These are phyloP conservation scores for Chimonanthus salicifolius DNA, from an alignment of 164 flowering plant species.

Conservation along the genomic window DNA sequence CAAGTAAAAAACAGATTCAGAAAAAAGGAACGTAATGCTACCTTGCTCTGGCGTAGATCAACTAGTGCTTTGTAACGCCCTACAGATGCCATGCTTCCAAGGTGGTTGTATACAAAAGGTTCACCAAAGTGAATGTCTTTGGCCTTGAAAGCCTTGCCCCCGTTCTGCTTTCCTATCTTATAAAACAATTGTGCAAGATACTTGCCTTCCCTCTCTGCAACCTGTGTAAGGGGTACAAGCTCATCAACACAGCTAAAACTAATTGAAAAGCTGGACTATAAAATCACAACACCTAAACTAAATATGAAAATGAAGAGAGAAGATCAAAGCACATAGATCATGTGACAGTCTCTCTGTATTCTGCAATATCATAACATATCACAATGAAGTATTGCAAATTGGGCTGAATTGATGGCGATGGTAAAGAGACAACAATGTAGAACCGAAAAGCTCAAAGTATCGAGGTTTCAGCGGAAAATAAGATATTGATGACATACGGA, in stretches of 20 bases:
- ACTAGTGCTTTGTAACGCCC: conserved; percentile 84
- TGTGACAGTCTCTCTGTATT: no score
- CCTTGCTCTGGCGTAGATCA: conserved; percentile 76
- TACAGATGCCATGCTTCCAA: conserved; percentile 89
- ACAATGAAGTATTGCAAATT: no score
- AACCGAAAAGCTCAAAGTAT: no score
- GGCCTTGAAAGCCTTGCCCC: conserved; percentile 55
- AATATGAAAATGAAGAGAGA: no score
- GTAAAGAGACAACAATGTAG: no score
- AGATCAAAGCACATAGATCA: no score
- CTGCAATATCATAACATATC: no score
- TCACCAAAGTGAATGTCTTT: conserved; percentile 55
- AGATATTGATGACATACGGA: no score
- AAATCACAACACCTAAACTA: no score
- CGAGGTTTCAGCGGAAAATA: no score
- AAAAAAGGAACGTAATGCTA: conserved; percentile 11
- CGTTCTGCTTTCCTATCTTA: conserved; percentile 53
- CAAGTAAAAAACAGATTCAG: background rate
- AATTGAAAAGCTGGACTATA: no score
- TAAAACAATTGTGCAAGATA: conserved; percentile 53
- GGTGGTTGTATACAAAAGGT: conserved; percentile 77
- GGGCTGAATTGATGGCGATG: no score
- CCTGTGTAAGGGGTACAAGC: conserved; percentile 31
- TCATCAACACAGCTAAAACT: background rate
- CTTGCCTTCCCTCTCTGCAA: conserved; percentile 85